Base-by-base conservation (phyloP, 2,329 filamentous ascomycete species). In the Colletotrichum australisinense region DNA sequence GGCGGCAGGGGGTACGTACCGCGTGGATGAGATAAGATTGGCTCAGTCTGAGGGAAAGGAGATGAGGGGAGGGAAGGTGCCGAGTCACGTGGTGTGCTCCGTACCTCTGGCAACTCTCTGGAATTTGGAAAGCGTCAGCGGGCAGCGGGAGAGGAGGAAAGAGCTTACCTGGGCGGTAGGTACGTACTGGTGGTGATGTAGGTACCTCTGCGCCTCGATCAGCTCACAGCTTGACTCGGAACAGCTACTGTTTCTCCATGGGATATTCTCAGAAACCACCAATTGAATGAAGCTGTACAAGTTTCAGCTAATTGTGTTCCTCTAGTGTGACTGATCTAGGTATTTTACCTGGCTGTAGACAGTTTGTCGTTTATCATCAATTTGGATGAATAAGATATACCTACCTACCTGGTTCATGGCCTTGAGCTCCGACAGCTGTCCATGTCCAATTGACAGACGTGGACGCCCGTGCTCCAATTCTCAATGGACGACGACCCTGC, bases 1-100 rank as follows among this genome's bases (percentile, higher is more conserved):
- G 70, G 67, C 71, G 26, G 56, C 56, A 71, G 56, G 67, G 35
- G 70, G 26, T 73, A 73, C 70, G 70, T 73, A 70, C 32, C 66
- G n/a, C 12, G 4, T 3, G 19, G 14, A 3, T n/a, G 19, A 7
- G 46, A 63, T 63, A 63, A 63, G 46, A 55, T 55, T 63, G 62
- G 56, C 38, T 49, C 28, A 35, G 16, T 49, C 30, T 56, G 16
- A 63, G 32, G 14, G 62, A 35, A 63, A 52, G 46, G n/a, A 28
- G 24, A 46, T 22, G 24, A 49, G 59, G 69, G 3, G 69, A 69
- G 19, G n/a, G n/a, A 28, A 4, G 35, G 3, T 53, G 7, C 2
- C 12, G 11, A 30, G 56, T 59, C 67, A 70, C 62, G 67, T 70
- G 62, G 42, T 19, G 11, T 6, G 1, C 26, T 28, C 26, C 26